Conservation (phyloP, 2,329 filamentous ascomycete genomes). For the Plenodomus lindquistii region DNA sequence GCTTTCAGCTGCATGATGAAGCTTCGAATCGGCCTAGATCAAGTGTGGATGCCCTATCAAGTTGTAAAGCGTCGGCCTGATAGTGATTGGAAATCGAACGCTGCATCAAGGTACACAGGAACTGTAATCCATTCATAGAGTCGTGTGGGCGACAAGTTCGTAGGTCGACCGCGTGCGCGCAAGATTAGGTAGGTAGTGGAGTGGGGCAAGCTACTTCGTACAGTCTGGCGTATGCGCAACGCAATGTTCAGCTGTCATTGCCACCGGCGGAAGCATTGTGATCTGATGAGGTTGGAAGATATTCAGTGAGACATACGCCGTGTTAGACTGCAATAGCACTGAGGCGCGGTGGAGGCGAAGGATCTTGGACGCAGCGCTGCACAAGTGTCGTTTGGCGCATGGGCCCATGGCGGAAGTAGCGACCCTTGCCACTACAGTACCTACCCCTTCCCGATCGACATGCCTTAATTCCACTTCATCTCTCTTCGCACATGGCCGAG, state of each 20-base stretch:
- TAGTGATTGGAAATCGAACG: too few relatives aligned
- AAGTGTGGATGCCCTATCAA: too few relatives aligned
- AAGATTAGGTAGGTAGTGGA: too few relatives aligned
- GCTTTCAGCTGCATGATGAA: too few relatives aligned
- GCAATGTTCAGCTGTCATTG: not conserved
- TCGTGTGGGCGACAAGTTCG: too few relatives aligned
- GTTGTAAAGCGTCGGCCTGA: too few relatives aligned
- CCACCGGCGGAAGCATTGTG: not conserved
- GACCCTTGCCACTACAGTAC: slow-evolving; percentile 3
- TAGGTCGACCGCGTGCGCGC: too few relatives aligned
- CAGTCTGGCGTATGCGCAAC: too few relatives aligned
- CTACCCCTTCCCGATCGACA: slow-evolving; percentile 19
- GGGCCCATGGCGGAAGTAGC: slow-evolving; percentile 5
- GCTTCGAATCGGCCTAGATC: too few relatives aligned
- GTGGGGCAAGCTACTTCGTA: too few relatives aligned
- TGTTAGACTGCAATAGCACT: slow-evolving; percentile 5
- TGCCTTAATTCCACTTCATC: slow-evolving; percentile 26
- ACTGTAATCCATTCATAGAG: too few relatives aligned
- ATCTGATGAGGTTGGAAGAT: not conserved
- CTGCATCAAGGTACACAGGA: too few relatives aligned
- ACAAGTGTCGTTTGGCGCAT: slow-evolving; percentile 13
- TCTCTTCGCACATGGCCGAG: slow-evolving; percentile 2
- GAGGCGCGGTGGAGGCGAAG: slow-evolving; percentile 24
- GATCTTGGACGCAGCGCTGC: slow-evolving; percentile 23
- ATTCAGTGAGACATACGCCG: slow-evolving; percentile 6